A percentile compares a stretch with the other conserved stretches of the same genome.
Conservation (phyloP, 202 grass and related monocot genomes). For the Schoenoplectus triqueter region DNA sequence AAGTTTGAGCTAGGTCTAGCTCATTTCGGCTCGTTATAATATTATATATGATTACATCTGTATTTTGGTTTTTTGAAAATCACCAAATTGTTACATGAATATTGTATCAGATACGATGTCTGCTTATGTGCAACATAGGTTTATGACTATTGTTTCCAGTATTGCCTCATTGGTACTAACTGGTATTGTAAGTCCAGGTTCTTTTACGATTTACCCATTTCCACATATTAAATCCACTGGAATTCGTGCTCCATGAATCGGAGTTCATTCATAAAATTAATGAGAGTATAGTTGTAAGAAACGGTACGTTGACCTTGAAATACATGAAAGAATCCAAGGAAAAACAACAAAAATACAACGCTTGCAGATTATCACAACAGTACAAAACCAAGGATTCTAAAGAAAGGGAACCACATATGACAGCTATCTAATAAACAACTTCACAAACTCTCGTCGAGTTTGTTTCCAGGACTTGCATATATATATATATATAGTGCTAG, state of each 20-base stretch:
- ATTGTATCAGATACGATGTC: no score
- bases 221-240: not conserved
- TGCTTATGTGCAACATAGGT: no score
- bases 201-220: not conserved
- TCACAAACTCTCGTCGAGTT: not conserved
- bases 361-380: not conserved
- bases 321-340: not conserved
- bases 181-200: not conserved
- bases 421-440: not conserved
- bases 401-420: not conserved
- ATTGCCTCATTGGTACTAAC: not conserved
- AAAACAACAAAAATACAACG: not conserved
- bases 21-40: no score
- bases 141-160: not conserved
- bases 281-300: not conserved
- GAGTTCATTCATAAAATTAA: not conserved
- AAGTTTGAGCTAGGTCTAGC: no score
- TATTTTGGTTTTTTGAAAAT: no score
- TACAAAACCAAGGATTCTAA: constrained; percentile 3
- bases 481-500: not conserved
- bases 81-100: no score
- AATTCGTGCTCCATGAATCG: not conserved
- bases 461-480: not conserved
- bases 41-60: no score
- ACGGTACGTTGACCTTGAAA: not conserved